These are phyloP conservation scores for Starmerella sirachaensis DNA, from an alignment of 805 yeast species.

Conservation along the genomic window DNA sequence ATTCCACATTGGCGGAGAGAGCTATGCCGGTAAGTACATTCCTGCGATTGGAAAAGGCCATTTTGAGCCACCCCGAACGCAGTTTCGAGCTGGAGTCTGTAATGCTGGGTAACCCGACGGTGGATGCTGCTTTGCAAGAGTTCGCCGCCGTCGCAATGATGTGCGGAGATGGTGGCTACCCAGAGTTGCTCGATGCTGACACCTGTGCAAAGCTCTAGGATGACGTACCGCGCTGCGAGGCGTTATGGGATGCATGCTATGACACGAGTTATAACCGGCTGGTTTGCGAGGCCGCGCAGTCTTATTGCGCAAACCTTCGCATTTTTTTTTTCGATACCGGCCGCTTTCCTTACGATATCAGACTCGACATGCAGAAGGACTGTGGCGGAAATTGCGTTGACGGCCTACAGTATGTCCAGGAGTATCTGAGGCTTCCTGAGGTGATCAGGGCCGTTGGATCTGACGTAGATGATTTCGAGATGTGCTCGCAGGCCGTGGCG, in stretches of 20 bases:
- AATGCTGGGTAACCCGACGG: conserved; percentile 85
- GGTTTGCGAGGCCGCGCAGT: conserved; percentile 81
- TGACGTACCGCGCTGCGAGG: conserved; percentile 63
- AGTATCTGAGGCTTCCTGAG: conserved; percentile 62
- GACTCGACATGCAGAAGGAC: too few relatives aligned
- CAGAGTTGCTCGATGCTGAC: conserved; percentile 67
- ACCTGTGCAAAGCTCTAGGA: conserved; percentile 62
- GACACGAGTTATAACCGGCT: conserved; percentile 50
- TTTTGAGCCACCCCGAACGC: conserved; percentile 46
- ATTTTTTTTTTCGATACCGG: conserved; percentile 78
- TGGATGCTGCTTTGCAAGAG: conserved; percentile 73
- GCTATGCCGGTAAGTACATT: conserved; percentile 93
- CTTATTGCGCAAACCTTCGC: conserved; percentile 68
- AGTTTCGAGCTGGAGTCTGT: conserved; percentile 64
- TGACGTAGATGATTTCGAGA: conserved; percentile 56
- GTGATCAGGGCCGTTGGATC: conserved; percentile 81
- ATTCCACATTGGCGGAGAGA: conserved; percentile 90
- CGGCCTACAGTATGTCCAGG: conserved; percentile 59
- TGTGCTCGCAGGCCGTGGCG: conserved; percentile 54
- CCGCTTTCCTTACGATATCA: conserved; percentile 79
- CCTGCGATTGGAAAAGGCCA: conserved; percentile 67
- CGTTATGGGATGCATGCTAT: conserved; percentile 69
- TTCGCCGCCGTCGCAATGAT: conserved; percentile 86
- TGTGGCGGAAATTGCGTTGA: conserved; percentile 68
- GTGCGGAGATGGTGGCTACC: conserved; percentile 79